Evolutionary conservation across 164 flowering plant species (phyloP).

Genomic region (Nymphaea thermarum): DNA sequence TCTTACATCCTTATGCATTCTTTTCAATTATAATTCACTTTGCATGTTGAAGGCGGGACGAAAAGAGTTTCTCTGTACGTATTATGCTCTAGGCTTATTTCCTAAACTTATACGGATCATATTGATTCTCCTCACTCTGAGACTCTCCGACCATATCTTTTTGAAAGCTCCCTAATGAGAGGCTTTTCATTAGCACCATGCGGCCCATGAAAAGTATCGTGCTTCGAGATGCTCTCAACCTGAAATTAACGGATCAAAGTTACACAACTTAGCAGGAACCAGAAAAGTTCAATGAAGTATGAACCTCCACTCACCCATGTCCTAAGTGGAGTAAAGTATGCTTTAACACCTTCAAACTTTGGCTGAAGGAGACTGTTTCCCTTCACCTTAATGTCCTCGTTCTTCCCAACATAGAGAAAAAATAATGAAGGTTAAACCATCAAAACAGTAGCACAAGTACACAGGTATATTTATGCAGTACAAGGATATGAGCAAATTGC

Average conservation of each 20-base stretch:
- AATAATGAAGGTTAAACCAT: no score
- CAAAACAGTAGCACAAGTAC: no score
- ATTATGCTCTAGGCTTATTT: no score
- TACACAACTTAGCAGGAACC: neutral
- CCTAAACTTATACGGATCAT: no score
- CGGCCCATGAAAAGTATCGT: neutral
- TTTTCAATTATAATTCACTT: no score
- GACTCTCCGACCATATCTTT: slow-evolving; percentile 35
- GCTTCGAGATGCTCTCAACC: no score
- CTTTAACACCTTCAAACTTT: slow-evolving; percentile 30
- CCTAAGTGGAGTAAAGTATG: slow-evolving; percentile 46
- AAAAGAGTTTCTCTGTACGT: no score
- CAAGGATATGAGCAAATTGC: no score
- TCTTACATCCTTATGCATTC: no score
- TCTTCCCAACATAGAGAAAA: slow-evolving; percentile 18
- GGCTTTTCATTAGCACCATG: slow-evolving; percentile 23
- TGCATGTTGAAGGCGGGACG: no score
- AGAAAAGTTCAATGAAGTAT: neutral
- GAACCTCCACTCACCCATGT: slow-evolving; percentile 40
- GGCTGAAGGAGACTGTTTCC: slow-evolving; percentile 57
- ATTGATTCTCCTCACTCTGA: slow-evolving; percentile 16
- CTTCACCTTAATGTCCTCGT: slow-evolving; percentile 46
- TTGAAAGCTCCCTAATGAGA: slow-evolving; percentile 58
- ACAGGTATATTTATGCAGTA: no score
- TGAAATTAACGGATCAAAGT: no score